Evolutionary conservation across 1,284 basidiomycete species (phyloP), one percentile per base, ranked within the genome.

Genomic region (Ustilago loliicola): DNA sequence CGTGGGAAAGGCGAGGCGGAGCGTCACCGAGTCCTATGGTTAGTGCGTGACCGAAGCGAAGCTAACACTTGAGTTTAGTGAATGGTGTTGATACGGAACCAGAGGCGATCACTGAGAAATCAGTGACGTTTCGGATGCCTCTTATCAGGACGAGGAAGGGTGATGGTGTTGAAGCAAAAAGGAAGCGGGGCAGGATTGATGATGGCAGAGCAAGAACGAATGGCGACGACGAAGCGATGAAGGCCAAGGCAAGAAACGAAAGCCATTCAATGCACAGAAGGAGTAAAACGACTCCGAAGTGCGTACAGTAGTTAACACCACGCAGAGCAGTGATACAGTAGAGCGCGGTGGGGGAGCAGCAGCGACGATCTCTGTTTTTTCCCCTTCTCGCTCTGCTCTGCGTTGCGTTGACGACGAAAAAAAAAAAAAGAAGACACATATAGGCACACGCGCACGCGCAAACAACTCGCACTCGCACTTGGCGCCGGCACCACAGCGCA

Each of bases 161-260:
- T 29, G 48, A 29, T 10, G 45, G 15, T 8, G 25, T 27, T 27
- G 4, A 50, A 50, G 48, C 2, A 21, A 25, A 29, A 25, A 21
- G 13, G 48, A n/a, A 27, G 15, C 9, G 23, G n/a, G 7, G 48
- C 9, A 50, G 2, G 23, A 27, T 4, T 6, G 48, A 50, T 29
- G 51, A 53, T n/a, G 30, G 51, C 30, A 11, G 30, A 21, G 27
- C 27, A 23, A 53, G 51, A 34, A 53, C 19, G 51, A 51, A 50
- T 50, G 25, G 23, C 48, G 48, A 50, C 48, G 48, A 50, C n/a
- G 13, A 21, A 21, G 40, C 7, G n/a, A n/a, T n/a, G 0, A 17
- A 50, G 29, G 48, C 48, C 48, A 50, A 50, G 40, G 25, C n/a
- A 48, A 21, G 45, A 50, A 29, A 8, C 8, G n/a, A 8, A 47